Evolutionary conservation across 768 basidiomycete species (phyloP), one percentile per base, ranked within the genome.

Genomic region (Gelatoporia subvermispora): DNA sequence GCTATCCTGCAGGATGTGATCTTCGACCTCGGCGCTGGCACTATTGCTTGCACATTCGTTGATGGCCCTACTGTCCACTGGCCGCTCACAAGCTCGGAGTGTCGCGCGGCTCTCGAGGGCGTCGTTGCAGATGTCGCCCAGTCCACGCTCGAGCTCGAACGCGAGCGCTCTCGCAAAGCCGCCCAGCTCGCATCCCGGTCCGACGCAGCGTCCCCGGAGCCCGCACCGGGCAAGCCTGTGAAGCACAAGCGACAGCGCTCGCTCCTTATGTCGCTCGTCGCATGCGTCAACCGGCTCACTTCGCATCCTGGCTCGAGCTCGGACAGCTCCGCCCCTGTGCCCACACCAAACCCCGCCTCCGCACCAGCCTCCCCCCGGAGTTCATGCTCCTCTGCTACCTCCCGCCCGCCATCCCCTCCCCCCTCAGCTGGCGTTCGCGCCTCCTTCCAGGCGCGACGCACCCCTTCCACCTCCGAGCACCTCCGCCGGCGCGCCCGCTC

Each of bases 161-260:
- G 63, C 40, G 67, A 70, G 47, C 41, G 60, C 40, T 61, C 69
- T 36, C 49, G 59, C 43, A 54, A 43, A 23, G 13, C 56, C 47
- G 41, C 49, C 41, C 39, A 53, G 34, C 25, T 16, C 18, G 9
- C 24, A 18, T 21, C 28, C 20, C 43, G 8, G n/a, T n/a, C 24
- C 35, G 34, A 45, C 36, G 48, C 22, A 44, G 25, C 36, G 40
- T 41, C 21, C 22, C 18, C 24, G 46, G 13, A 42, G 41, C 25
- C 35, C 54, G 7, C 37, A 52, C 25, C 68, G 35, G 57, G 57
- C 37, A 76, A 71, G 57, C 55, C 55, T 3, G 58, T 68, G 36
- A 77, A 75, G 53, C 83, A 87, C 55, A 86, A 83, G 67, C 85
- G 80, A 55, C 81, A 84, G 56, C 74, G 81, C 38, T 88, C 87